These are phyloP conservation scores for Geoglossum glabrum DNA, from an alignment of 495 filamentous ascomycete genomes.

Conservation along the genomic window DNA sequence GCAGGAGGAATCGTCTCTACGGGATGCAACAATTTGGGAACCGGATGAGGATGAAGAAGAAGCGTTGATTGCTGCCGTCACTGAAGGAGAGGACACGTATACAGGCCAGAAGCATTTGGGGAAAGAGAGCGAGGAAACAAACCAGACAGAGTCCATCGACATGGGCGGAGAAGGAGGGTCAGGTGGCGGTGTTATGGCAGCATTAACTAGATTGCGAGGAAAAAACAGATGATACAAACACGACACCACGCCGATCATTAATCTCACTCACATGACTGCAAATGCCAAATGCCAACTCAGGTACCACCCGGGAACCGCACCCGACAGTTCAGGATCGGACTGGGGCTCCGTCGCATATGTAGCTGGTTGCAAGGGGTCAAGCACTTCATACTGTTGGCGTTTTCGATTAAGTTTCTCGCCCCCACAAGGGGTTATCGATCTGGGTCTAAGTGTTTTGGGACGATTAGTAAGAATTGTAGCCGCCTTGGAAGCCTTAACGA, in stretches of 20 bases:
- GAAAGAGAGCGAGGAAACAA: conserved; percentile 13
- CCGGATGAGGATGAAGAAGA: conserved; percentile 22
- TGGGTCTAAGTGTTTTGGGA: too few relatives aligned
- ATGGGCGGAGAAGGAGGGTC: conserved; percentile 18
- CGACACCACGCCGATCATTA: background rate
- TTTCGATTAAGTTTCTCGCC: background rate
- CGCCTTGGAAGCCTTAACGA: too few relatives aligned
- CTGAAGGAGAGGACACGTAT: background rate
- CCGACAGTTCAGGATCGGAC: background rate
- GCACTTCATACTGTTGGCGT: too few relatives aligned
- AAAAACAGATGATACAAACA: conserved; percentile 4
- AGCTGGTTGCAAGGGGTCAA: background rate
- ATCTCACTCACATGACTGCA: background rate
- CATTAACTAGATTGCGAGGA: conserved; percentile 32
- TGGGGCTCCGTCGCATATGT: background rate
- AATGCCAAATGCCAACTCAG: background rate
- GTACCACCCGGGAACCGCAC: background rate
- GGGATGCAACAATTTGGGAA: conserved; percentile 11
- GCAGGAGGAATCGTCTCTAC: conserved; percentile 9
- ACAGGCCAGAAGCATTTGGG: conserved; percentile 19
- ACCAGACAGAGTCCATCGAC: background rate
- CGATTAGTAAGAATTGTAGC: too few relatives aligned
- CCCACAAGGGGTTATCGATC: background rate
- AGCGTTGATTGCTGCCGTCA: conserved; percentile 15
- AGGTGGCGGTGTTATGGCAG: conserved; percentile 34